phyloP scores from a whole-genome alignment of 106 monocot genomes.

The Ottelia alismoides region DNA sequence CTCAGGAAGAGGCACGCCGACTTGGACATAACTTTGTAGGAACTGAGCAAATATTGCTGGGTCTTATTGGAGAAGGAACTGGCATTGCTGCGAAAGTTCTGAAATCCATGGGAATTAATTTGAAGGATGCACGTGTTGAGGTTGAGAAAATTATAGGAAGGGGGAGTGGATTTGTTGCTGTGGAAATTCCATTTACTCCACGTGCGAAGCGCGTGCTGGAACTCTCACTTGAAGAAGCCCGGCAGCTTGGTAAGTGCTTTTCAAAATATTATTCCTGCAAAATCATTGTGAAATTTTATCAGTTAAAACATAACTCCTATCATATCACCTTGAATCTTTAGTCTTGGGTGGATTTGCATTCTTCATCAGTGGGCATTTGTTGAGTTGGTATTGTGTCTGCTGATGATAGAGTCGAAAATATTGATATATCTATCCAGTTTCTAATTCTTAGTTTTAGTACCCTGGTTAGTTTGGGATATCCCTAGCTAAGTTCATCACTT shows the following conservation, averaged over 20 bases:
- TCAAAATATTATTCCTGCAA: background rate
- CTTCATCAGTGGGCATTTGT: no score
- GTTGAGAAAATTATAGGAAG: slow-evolving; percentile 33
- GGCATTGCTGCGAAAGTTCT: slow-evolving; percentile 29
- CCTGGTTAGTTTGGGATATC: no score
- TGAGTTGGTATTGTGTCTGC: no score
- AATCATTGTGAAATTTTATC: background rate
- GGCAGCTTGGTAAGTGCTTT: slow-evolving; percentile 18
- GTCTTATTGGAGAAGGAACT: slow-evolving; percentile 27
- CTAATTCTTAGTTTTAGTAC: no score
- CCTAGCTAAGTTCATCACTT: no score
- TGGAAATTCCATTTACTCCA: slow-evolving; percentile 27
- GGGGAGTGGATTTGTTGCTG: slow-evolving; percentile 29
- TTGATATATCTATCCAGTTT: no score
- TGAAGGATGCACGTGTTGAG: slow-evolving; percentile 32
- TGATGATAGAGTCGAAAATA: no score
- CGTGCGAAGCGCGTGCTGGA: slow-evolving; percentile 28
- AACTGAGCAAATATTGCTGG: slow-evolving; percentile 25
- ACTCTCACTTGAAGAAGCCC: slow-evolving; percentile 28
- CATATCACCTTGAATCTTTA: background rate
- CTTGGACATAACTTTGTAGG: slow-evolving; percentile 32
- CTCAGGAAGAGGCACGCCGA: slow-evolving; percentile 24
- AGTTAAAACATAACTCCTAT: no score
- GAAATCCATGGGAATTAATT: slow-evolving; percentile 30
- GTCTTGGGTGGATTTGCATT: no score